These are phyloP conservation scores for Senecio squalidus DNA, from an alignment of 140 eudicot genomes.

Conservation along the genomic window DNA sequence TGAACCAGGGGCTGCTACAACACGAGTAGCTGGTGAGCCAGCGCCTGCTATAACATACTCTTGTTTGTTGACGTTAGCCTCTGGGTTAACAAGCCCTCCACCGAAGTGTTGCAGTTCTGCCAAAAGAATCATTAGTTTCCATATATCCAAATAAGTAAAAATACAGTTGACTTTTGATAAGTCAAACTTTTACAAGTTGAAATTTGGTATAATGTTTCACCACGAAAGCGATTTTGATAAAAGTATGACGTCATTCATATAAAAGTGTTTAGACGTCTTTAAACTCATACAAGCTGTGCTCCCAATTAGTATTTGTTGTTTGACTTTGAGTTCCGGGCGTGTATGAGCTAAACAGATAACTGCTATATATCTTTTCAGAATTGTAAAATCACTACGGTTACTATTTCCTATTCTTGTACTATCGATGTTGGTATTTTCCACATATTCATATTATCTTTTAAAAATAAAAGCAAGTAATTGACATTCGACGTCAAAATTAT, in stretches of 20 bases:
- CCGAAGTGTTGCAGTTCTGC: neutral
- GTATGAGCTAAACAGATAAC: neutral
- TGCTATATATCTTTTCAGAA: neutral
- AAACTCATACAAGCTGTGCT: neutral
- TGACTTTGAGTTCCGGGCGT: neutral
- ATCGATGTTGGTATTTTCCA: neutral
- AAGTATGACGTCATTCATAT: neutral
- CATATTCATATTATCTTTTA: neutral
- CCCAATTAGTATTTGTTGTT: neutral
- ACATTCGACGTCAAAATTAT: too few relatives aligned
- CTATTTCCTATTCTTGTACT: too few relatives aligned
- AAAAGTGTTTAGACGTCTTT: neutral
- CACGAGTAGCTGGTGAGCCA: constrained; percentile 31
- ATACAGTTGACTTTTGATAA: too few relatives aligned
- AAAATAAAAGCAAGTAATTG: too few relatives aligned
- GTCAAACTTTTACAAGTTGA: neutral
- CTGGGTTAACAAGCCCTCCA: neutral
- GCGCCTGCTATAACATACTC: constrained; percentile 18
- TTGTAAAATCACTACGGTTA: neutral
- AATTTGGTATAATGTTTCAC: neutral
- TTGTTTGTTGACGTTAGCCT: neutral
- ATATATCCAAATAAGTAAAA: too few relatives aligned
- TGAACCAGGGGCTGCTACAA: constrained; percentile 21
- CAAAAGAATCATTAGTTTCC: neutral
- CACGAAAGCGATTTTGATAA: neutral